Conservation (phyloP, 2,329 filamentous ascomycete genomes). For the Aspergillus alliaceus region DNA sequence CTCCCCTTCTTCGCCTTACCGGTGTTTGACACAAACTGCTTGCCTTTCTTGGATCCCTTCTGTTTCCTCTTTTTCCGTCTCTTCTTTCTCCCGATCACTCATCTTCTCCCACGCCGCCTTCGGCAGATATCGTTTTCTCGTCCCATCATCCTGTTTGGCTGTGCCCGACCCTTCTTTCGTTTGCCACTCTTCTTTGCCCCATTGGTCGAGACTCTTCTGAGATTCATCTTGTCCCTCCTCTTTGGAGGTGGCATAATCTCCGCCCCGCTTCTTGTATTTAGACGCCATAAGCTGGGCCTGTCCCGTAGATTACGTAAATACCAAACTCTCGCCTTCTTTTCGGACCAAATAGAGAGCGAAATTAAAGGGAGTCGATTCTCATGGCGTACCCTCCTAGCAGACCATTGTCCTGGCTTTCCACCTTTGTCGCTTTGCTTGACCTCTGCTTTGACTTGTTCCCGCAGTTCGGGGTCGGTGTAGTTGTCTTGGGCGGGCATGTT, state of each 20-base stretch:
- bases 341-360: background rate
- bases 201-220: constrained; percentile 47
- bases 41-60: constrained; percentile 38
- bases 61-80: constrained; percentile 44
- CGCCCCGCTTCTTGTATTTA: constrained; percentile 50
- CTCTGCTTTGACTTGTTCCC: constrained; percentile 49
- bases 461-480: constrained; percentile 48
- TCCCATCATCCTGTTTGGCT: constrained; percentile 47
- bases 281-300: constrained; percentile 49
- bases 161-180: constrained; percentile 48
- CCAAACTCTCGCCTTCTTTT: no score
- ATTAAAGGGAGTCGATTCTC: background rate
- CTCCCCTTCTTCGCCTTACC: constrained; percentile 41
- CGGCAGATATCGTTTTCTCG: constrained; percentile 46
- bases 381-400: constrained; percentile 51
- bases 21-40: constrained; percentile 48
- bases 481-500: constrained; percentile 49
- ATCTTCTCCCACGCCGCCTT: constrained; percentile 52
- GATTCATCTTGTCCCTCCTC: constrained; percentile 40
- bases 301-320: background rate
- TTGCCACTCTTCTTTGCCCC: constrained; percentile 52
- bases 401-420: constrained; percentile 51
- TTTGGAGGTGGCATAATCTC: constrained; percentile 48
- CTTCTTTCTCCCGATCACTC: constrained; percentile 49
- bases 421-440: constrained; percentile 48